Percentiles rank a stretch among this genome's conserved stretches.
phyloP scores from a whole-genome alignment of 345 rosid genomes.

The Lagerstroemia speciosa region DNA sequence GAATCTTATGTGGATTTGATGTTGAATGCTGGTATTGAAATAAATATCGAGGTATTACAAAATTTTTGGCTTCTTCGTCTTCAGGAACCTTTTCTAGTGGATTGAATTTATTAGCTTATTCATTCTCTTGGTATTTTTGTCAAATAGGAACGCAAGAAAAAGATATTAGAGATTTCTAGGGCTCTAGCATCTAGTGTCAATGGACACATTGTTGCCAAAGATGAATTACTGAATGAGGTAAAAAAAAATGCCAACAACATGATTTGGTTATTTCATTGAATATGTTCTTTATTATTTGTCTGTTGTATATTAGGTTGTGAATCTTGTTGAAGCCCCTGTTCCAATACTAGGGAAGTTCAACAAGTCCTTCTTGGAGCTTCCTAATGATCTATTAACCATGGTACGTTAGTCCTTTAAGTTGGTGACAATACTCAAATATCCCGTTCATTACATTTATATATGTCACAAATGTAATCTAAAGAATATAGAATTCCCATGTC shows the following conservation, averaged over 20 bases:
- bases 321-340: slow-evolving; percentile 94
- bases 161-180: slow-evolving; percentile 52
- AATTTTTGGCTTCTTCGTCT: neutral
- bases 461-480: neutral
- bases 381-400: slow-evolving; percentile 76
- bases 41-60: slow-evolving; percentile 58
- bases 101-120: neutral
- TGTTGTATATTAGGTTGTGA: slow-evolving; percentile 47
- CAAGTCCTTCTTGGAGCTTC: slow-evolving; percentile 83
- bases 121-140: neutral
- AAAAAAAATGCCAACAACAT: neutral
- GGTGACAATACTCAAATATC: neutral
- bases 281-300: neutral
- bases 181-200: slow-evolving; percentile 58
- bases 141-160: slow-evolving; percentile 54
- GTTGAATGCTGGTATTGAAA: slow-evolving; percentile 66
- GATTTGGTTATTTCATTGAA: slow-evolving; percentile 12
- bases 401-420: slow-evolving; percentile 30
- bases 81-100: neutral
- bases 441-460: neutral
- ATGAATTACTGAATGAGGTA: slow-evolving; percentile 77
- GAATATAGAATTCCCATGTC: neutral
- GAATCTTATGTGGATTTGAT: slow-evolving; percentile 57
- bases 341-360: slow-evolving; percentile 75
- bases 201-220: slow-evolving; percentile 47